A percentile compares a stretch with the other conserved stretches of the same genome.
Conservation (phyloP, 148 eudicot genomes). For the Vaccinium myrtillus region DNA sequence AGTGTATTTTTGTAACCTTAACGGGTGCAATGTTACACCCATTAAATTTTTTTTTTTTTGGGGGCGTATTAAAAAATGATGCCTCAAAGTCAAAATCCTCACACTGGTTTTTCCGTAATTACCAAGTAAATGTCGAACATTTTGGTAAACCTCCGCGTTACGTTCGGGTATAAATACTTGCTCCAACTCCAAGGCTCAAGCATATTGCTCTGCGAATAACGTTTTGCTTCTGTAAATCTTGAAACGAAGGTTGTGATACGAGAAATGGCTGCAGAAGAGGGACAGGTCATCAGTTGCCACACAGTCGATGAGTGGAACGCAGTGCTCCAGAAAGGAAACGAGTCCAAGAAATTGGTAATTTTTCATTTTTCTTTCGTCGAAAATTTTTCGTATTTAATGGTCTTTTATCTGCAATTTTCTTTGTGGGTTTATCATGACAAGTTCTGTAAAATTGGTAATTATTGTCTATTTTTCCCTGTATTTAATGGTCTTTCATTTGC, state of each 20-base stretch:
- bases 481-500: no score
- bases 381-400: neutral
- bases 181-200: neutral
- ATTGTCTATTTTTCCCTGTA: no score
- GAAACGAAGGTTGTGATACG: neutral
- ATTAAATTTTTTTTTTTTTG: no score
- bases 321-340: slow-evolving; percentile 25
- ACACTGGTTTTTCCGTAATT: neutral
- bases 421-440: neutral
- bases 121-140: neutral
- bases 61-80: no score
- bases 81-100: neutral
- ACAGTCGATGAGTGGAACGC: slow-evolving; percentile 31
- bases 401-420: neutral
- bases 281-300: slow-evolving; percentile 39
- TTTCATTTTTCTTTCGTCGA: neutral
- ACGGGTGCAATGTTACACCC: no score
- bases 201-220: neutral
- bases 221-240: neutral
- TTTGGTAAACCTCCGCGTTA: neutral
- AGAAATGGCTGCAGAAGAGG: slow-evolving; percentile 30
- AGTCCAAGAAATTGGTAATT: slow-evolving; percentile 39
- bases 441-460: neutral
- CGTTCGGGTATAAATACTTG: neutral
- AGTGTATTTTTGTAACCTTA: no score